Conservation (phyloP, 2,329 filamentous ascomycete genomes). For the Colletotrichum tamarilloi region DNA sequence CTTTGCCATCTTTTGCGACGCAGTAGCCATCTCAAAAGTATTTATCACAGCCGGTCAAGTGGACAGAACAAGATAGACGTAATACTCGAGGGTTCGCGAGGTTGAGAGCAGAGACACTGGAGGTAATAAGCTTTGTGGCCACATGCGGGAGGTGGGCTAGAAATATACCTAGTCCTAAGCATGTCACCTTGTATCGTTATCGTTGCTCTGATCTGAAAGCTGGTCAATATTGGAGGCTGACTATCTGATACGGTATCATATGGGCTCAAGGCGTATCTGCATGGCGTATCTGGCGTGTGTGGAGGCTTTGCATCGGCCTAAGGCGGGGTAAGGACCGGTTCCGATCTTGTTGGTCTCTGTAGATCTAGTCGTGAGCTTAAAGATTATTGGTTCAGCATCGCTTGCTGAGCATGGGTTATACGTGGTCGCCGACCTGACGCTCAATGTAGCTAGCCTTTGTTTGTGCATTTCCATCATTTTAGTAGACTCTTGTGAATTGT, state of each 20-base stretch:
- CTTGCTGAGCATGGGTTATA: not conserved
- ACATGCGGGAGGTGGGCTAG: not conserved
- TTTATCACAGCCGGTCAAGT: too few species aligned
- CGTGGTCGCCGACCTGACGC: not conserved
- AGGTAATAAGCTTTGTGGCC: too few species aligned
- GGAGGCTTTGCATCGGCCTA: not conserved
- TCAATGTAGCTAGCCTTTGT: not conserved
- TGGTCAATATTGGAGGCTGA: not conserved
- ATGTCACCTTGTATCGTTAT: not conserved
- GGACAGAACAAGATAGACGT: not conserved
- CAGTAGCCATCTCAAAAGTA: not conserved
- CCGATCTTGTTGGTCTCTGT: not conserved
- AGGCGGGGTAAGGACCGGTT: not conserved
- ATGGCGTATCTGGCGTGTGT: slow-evolving; percentile 26
- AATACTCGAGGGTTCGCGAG: too few species aligned
- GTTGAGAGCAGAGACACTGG: too few species aligned
- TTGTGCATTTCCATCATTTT: not conserved
- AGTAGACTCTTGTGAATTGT: not conserved
- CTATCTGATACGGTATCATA: not conserved
- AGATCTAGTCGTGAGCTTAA: not conserved
- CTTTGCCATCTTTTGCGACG: not conserved
- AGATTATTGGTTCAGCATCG: not conserved
- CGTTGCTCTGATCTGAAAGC: not conserved
- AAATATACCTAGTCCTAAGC: not conserved
- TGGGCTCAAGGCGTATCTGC: slow-evolving; percentile 8